A percentile compares a stretch with the other conserved stretches of the same genome.
These are phyloP conservation scores for Nevesoporus exiguus DNA, from an alignment of 768 basidiomycete genomes.

Conservation along the genomic window DNA sequence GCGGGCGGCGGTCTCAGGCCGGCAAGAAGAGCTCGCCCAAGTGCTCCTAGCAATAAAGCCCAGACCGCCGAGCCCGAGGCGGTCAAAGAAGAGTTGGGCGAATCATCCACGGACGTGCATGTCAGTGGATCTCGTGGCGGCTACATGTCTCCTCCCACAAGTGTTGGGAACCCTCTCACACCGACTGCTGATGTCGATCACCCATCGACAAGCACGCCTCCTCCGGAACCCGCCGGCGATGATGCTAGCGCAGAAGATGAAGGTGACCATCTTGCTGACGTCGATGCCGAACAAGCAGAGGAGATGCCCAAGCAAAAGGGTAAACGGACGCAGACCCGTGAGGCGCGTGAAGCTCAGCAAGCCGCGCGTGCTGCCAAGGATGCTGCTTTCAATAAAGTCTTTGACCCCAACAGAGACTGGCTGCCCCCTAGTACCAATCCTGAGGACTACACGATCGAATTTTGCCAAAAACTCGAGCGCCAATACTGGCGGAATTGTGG, in stretches of 20 bases:
- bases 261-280: conserved; percentile 8
- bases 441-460: conserved; percentile 82
- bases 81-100: conserved; percentile 46
- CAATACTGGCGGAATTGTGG: conserved; percentile 92
- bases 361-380: conserved; percentile 45
- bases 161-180: conserved; percentile 20
- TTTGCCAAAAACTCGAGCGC: conserved; percentile 83
- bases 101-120: conserved; percentile 4
- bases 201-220: not conserved
- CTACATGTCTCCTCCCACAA: conserved; percentile 31
- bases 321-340: conserved; percentile 41
- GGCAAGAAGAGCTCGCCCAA: conserved; percentile 43
- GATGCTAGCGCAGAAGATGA: conserved; percentile 17
- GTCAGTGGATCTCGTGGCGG: not conserved
- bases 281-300: conserved; percentile 28
- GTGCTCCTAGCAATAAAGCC: conserved; percentile 34
- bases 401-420: conserved; percentile 76
- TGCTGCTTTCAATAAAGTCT: conserved; percentile 59
- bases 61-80: conserved; percentile 46
- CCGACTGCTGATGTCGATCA: conserved; percentile 17
- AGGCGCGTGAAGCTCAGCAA: conserved; percentile 45
- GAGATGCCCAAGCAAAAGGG: conserved; percentile 39
- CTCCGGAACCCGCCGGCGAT: conserved; percentile 6
- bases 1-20: conserved; percentile 33
- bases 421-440: conserved; percentile 68